phyloP scores from a whole-genome alignment of 2,329 filamentous ascomycete genomes.

The Botrytis fragariae region DNA sequence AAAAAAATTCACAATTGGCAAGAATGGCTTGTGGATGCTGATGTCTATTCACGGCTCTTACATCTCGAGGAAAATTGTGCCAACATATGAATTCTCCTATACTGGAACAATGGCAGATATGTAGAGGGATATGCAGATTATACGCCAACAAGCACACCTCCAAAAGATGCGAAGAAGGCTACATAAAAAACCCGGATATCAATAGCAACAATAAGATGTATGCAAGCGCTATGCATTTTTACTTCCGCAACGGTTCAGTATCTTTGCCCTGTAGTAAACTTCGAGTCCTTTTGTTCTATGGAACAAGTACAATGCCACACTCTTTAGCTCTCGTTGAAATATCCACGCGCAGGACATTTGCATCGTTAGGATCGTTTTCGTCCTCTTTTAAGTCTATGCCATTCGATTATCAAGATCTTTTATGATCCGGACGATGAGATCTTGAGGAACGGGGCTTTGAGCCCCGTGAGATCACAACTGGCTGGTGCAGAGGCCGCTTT shows the following conservation, averaged over 20 bases:
- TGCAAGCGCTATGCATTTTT: slow-evolving; percentile 7
- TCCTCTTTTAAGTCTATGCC: slow-evolving; percentile 25
- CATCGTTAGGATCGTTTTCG: slow-evolving; percentile 24
- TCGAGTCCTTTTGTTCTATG: not conserved
- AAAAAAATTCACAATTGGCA: not conserved
- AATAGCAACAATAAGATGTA: not conserved
- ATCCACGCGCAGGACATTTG: not conserved
- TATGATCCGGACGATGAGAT: slow-evolving; percentile 28
- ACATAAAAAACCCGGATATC: not conserved
- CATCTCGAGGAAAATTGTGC: not conserved
- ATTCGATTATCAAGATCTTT: slow-evolving; percentile 27
- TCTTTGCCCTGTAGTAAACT: not conserved
- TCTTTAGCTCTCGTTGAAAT: slow-evolving; percentile 11
- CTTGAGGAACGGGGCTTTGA: slow-evolving; percentile 28
- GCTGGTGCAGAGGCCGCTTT: slow-evolving; percentile 57
- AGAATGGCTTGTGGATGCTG: not conserved
- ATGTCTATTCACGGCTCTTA: not conserved
- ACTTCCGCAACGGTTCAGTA: not conserved
- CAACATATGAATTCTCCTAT: not conserved
- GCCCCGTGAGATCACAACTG: slow-evolving; percentile 50
- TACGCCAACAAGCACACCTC: not conserved
- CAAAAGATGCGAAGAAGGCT: not conserved
- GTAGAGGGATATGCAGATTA: not conserved
- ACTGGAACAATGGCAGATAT: not conserved
- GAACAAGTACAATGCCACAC: not conserved